Base-by-base conservation (phyloP, 495 filamentous ascomycete species). In the Amorphotheca resinae region DNA sequence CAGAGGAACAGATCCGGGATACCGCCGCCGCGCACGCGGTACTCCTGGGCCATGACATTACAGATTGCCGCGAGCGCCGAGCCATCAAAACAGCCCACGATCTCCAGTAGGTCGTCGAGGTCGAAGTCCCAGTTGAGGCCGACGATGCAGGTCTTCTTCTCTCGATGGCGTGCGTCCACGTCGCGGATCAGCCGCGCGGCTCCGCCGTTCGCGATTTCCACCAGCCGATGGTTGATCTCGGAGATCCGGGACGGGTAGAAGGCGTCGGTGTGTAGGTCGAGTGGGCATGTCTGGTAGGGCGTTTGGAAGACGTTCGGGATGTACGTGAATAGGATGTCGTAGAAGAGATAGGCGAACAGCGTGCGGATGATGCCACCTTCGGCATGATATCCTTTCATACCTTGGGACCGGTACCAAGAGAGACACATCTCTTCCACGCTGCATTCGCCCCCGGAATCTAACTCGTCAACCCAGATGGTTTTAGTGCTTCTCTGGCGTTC, bases 241-340 rank as follows among this genome's bases (percentile, higher is more conserved):
- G 79, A 84, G 18, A 80, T 75, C 6, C 91, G 74, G 23, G 77
- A 74, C 0, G 84, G 77, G 55, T 86, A 96, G 67, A 98, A 98
- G 14, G 85, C 79, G 62, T 95, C 91, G 3, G 88, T 95, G 57
- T 89, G 80, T 6, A 98, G 68, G 57, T 98, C 91, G 11, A 98
- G 67, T 0, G 91, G 91, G 53, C 85, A 93, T 0, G 85, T 94
- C 56, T 98, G 91, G 59, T 80, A 98, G 4, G 81, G 69, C 3
- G 89, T 98, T 57, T 96, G 87, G 63, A 96, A 98, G 49, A 96
- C 89, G 50, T 95, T 95, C 17, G 91, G 88, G 21, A 95, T 72
- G 62, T 93, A 94, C 25, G 87, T 71, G 64, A 95, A 96, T 4
- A 98, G 69, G 23, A 95, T 74, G 62, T 96, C 89, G 66, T 79